phyloP scores from a whole-genome alignment of 805 yeast genomes.

The Cyberlindnera veronae region DNA sequence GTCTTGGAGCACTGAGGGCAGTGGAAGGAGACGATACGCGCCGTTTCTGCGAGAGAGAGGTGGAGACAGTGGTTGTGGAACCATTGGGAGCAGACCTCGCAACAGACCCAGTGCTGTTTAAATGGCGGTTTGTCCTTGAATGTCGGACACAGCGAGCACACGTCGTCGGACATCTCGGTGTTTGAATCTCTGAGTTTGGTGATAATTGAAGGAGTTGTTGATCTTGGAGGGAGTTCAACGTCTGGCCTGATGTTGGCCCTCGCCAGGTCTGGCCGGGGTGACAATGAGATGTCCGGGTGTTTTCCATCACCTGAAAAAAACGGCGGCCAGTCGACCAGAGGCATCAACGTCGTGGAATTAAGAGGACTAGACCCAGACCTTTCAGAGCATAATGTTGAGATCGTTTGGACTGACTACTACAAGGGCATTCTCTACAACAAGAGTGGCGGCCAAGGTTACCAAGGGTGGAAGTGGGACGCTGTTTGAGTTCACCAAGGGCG shows the following conservation, averaged over 20 bases:
- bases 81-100: constrained; percentile 50
- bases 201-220: background rate
- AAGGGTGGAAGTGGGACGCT: background rate
- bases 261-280: too few relatives aligned
- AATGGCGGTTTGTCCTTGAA: constrained; percentile 9
- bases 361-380: too few relatives aligned
- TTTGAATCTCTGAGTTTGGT: background rate
- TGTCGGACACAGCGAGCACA: constrained; percentile 16
- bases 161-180: constrained; percentile 1
- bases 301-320: background rate
- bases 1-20: constrained; percentile 41
- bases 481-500: too few relatives aligned
- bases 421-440: background rate
- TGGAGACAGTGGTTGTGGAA: constrained; percentile 47
- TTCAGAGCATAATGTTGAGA: background rate
- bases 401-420: background rate
- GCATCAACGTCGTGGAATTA: too few relatives aligned
- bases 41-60: constrained; percentile 35
- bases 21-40: constrained; percentile 46
- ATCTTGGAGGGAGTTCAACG: background rate
- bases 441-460: background rate
- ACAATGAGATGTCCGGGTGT: background rate
- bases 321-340: too few relatives aligned
- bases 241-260: too few relatives aligned
- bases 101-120: constrained; percentile 47